phyloP scores from a whole-genome alignment of 2,329 filamentous ascomycete genomes.

The Ceratocystiopsis minuta region DNA sequence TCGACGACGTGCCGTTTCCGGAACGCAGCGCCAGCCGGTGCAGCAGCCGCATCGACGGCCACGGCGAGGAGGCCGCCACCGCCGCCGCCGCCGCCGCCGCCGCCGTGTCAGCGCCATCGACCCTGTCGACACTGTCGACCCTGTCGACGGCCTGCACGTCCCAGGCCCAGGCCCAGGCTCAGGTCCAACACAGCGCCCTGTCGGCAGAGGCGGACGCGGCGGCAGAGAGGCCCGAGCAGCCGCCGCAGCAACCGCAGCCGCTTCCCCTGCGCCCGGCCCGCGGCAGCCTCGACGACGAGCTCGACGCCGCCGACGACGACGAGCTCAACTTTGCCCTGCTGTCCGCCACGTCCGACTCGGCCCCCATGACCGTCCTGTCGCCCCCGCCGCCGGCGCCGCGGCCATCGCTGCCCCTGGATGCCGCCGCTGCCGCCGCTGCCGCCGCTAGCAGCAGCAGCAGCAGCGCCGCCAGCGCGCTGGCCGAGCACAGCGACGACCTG shows the following conservation, averaged over 20 bases:
- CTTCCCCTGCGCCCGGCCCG: no score
- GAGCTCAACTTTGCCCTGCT: conserved; percentile 38
- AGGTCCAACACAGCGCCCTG: background rate
- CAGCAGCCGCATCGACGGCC: background rate
- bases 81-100: no score
- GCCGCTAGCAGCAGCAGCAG: conserved; percentile 16
- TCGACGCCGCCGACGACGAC: conserved; percentile 34
- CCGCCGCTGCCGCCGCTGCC: background rate
- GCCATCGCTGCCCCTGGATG: conserved; percentile 1
- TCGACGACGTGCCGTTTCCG: conserved; percentile 23
- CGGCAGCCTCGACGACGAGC: conserved; percentile 4
- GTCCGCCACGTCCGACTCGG: conserved; percentile 26
- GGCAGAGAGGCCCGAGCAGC: no score
- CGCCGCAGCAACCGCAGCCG: no score
- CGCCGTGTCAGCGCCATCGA: no score
- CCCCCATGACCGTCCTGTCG: conserved; percentile 29
- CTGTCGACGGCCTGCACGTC: no score
- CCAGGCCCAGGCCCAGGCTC: no score
- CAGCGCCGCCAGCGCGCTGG: conserved; percentile 11
- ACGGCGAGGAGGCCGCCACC: conserved; percentile 6
- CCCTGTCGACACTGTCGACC: no score
- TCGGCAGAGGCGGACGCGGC: no score
- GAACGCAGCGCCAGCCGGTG: background rate
- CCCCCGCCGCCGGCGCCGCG: conserved; percentile 28
- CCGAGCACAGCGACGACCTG: conserved; percentile 13